Percentiles rank a stretch among this genome's conserved stretches.
These are phyloP conservation scores for Sugiyamaella paludigena DNA, from an alignment of 1,139 yeast genomes.

Conservation along the genomic window DNA sequence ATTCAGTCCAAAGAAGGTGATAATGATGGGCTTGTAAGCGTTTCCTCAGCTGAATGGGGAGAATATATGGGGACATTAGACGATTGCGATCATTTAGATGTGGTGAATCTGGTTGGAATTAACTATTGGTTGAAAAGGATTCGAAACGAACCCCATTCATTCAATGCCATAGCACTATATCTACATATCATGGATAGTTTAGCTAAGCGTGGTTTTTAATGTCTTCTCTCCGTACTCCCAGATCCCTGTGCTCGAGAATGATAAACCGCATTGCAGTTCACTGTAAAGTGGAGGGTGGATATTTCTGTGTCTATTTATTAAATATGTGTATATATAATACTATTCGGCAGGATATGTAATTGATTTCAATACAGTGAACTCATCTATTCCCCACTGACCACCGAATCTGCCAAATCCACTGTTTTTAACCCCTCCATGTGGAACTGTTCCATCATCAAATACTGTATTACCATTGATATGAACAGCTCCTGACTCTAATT, in stretches of 20 bases:
- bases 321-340: slow-evolving; percentile 1
- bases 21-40: slow-evolving; percentile 86
- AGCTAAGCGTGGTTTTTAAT: slow-evolving; percentile 59
- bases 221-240: too few species aligned
- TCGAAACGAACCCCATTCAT: slow-evolving; percentile 42
- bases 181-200: slow-evolving; percentile 69
- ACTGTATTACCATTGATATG: slow-evolving; percentile 50
- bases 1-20: slow-evolving; percentile 51
- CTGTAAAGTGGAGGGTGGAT: too few species aligned
- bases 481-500: slow-evolving; percentile 48
- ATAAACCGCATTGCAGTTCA: too few species aligned
- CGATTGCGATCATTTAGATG: slow-evolving; percentile 79
- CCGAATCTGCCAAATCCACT: slow-evolving; percentile 56
- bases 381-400: slow-evolving; percentile 47
- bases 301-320: background rate
- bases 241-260: too few species aligned
- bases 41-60: slow-evolving; percentile 81
- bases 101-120: slow-evolving; percentile 51
- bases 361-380: slow-evolving; percentile 6
- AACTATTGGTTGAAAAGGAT: slow-evolving; percentile 22
- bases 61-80: slow-evolving; percentile 72
- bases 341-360: slow-evolving; percentile 8
- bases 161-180: slow-evolving; percentile 74
- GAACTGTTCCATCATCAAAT: slow-evolving; percentile 50
- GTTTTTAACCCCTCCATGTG: slow-evolving; percentile 55